Base-by-base conservation (phyloP, 2,329 filamentous ascomycete species). In the Pseudohalonectria lignicola region DNA sequence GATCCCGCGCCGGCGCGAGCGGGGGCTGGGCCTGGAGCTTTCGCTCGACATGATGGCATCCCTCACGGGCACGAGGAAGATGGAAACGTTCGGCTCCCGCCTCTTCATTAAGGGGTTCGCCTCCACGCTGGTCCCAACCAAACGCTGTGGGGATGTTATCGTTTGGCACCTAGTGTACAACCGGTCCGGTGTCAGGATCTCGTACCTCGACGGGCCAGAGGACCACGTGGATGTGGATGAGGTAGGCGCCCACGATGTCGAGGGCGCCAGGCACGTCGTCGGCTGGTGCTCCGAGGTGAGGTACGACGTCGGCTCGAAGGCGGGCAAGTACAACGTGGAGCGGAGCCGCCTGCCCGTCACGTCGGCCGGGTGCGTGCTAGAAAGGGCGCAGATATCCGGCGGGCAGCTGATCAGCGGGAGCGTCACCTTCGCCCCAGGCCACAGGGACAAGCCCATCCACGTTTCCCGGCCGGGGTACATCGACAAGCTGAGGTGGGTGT, bases 401-500 rank as follows among this genome's bases (percentile, higher is more conserved):
- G 37, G 37, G 3, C 17, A 21, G 7, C 23, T 25, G 21, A 23
- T 36, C 19, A 26, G 25, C 30, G 41, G 16, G 3, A 13, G 19
- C 2, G 5, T 32, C 12, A 17, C 18, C 6, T 33, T 39, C 17
- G n/a, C 6, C 5, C 20, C 26, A 3, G 30, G 36, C n/a, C n/a
- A 11, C 10, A 39, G n/a, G 31, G 36, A 39, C 5, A 32, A 16
- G 19, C 36, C 36, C 11, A 16, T 39, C 8, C 30, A 39, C 15
- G 16, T 39, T 9, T 18, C 36, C 6, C 21, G 9, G n/a, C 31
- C 35, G 10, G 39, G 39, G 2, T 41, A 42, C 20, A 39, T 44
- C 5, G 29, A 23, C 3, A 42, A 36, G 34, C 39, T 51, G 5
- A 23, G 44, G 30, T 47, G 45, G 45, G 34, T 53, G 2, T 15